phyloP scores from a whole-genome alignment of 139 green algal genomes.

The Trebouxia sp. region DNA sequence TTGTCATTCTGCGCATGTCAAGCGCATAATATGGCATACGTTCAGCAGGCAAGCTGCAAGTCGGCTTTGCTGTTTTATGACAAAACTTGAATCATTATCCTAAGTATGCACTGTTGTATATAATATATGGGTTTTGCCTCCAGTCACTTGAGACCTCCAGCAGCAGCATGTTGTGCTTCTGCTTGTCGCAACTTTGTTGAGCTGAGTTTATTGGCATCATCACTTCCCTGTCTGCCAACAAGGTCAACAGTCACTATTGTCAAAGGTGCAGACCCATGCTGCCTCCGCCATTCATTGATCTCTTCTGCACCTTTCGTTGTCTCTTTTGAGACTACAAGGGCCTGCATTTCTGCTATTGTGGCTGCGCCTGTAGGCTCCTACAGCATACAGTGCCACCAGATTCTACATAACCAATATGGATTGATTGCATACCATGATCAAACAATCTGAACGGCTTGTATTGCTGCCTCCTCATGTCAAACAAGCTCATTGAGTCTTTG shows the following conservation, averaged over 20 bases:
- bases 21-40: no score
- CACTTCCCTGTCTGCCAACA: constrained; percentile 33
- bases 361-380: constrained; percentile 74
- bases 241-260: constrained; percentile 75
- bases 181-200: constrained; percentile 58
- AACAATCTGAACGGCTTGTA: no score
- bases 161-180: neutral
- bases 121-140: no score
- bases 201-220: constrained; percentile 58
- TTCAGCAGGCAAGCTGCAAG: no score
- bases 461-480: no score
- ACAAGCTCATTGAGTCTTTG: no score
- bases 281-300: constrained; percentile 69
- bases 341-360: constrained; percentile 69
- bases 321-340: constrained; percentile 87
- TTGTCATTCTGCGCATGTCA: no score
- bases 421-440: neutral
- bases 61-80: no score
- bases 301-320: constrained; percentile 69
- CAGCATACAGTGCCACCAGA: neutral
- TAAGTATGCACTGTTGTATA: no score
- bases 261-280: constrained; percentile 39
- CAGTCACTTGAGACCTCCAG: neutral
- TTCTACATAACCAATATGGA: neutral
- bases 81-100: no score